Conservation (phyloP, 768 basidiomycete genomes). For the Serendipita sp. region DNA sequence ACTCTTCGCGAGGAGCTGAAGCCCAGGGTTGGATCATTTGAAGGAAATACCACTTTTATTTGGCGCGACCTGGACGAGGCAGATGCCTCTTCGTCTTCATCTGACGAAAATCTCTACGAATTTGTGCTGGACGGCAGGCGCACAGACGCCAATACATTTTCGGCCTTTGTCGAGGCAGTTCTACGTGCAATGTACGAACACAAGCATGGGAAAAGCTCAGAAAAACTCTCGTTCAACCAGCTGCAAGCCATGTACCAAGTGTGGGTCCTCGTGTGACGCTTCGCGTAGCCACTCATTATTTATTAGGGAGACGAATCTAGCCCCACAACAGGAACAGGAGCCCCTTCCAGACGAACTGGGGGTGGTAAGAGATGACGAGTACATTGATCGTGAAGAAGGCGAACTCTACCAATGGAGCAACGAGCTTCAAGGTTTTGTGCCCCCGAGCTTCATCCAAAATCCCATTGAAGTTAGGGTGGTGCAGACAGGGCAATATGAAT, state of each 20-base stretch:
- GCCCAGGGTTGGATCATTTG: slow-evolving; percentile 59
- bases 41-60: slow-evolving; percentile 65
- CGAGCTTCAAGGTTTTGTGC: slow-evolving; percentile 22
- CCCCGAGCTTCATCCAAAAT: neutral
- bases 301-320: neutral
- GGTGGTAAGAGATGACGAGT: neutral
- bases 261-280: no score
- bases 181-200: slow-evolving; percentile 95
- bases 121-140: slow-evolving; percentile 41
- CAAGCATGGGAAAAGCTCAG: slow-evolving; percentile 62
- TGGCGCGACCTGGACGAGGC: slow-evolving; percentile 82
- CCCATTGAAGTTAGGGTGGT: slow-evolving; percentile 11
- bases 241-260: neutral
- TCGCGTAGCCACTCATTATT: no score
- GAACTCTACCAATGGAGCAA: slow-evolving; percentile 48
- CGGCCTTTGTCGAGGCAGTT: slow-evolving; percentile 87
- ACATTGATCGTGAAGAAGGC: neutral
- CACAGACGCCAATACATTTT: slow-evolving; percentile 53
- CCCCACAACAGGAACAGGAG: neutral
- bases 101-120: slow-evolving; percentile 72
- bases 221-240: slow-evolving; percentile 19
- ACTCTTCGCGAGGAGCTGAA: slow-evolving; percentile 81
- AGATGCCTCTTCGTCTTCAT: slow-evolving; percentile 33
- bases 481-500: neutral
- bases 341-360: neutral